Evolutionary conservation across 176 grass and related monocot species (phyloP), one percentile per base, ranked within the genome.

Genomic region (Triticum turgidum): DNA sequence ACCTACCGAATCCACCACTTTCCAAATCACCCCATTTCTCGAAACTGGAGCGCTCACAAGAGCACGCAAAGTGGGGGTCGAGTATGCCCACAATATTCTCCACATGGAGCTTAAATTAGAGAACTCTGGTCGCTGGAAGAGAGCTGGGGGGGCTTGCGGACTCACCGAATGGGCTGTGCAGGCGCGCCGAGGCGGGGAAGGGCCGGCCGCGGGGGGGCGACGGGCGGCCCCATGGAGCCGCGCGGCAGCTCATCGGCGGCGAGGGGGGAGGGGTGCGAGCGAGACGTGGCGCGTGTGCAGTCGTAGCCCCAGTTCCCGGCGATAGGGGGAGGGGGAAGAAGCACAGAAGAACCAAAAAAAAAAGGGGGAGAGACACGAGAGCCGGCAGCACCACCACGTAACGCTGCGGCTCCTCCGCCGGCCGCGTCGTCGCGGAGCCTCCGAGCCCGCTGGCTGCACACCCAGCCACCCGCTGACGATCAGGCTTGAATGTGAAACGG

Each of bases 211-310:
- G 71, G 45, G 51, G 21, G 61, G 49, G 68, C 44, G 52, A 29
- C 6, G 90, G 77, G 73, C 58, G 77, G 38, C 79, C 83, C 78
- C 88, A 80, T 62, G 78, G 58, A 25, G 85, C 85, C 35, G 83
- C 73, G 59, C 88, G 73, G 78, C 77, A 90, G 78, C 73, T 89
- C 90, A 94, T 94, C 72, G 82, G 61, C 64, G 42, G 45, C 22
- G 59, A 76, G 6, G 33, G 68, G 56, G 38, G 11, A 37, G 61
- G 29, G 68, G 72, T 49, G 85, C 17, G 81, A 8, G 64, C 7
- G 34, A 89, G 62, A 88, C 47, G 85, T 52, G 89, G 80, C 66
- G 5, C 68, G 44, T 41, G 63, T 78, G 79, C 79, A 3, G 79
- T 78, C 79, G 45, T 47, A 47, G 11, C 45, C 69, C 2, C 0